These are phyloP conservation scores for Colletotrichum cereale DNA, from an alignment of 2,329 filamentous ascomycete genomes.

Conservation along the genomic window DNA sequence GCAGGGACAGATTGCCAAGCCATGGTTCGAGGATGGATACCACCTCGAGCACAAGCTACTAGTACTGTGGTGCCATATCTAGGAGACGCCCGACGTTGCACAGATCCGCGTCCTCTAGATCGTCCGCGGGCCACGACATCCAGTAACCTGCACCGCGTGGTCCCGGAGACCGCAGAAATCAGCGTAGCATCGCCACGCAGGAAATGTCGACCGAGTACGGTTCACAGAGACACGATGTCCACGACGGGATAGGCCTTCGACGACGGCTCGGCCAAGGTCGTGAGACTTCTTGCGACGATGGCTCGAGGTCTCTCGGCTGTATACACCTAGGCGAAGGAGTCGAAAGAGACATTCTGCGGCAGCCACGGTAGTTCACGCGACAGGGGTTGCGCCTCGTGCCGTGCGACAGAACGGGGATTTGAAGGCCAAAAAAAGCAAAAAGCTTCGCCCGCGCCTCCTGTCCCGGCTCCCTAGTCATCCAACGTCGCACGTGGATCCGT, in stretches of 20 bases:
- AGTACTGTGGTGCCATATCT: background rate
- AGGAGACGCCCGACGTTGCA: slow-evolving; percentile 9
- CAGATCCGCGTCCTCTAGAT: slow-evolving; percentile 11
- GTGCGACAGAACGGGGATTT: background rate
- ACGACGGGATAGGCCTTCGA: background rate
- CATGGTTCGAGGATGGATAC: background rate
- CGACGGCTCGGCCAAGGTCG: background rate
- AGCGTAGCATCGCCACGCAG: background rate
- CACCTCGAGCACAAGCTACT: background rate
- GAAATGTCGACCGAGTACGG: background rate
- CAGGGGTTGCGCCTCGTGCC: background rate
- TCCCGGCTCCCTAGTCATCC: background rate
- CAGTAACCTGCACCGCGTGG: background rate
- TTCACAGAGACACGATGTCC: background rate
- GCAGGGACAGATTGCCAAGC: background rate
- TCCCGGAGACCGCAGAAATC: background rate
- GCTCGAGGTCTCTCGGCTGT: background rate
- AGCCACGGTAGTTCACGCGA: slow-evolving; percentile 13
- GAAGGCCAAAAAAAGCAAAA: slow-evolving; percentile 10
- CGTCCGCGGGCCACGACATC: background rate
- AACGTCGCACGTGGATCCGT: background rate
- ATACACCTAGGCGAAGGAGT: background rate
- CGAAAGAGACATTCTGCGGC: slow-evolving; percentile 29
- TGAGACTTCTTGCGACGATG: background rate
- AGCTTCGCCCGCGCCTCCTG: background rate